Evolutionary conservation across 805 yeast genomes (phyloP).

Genomic region (Cyberlindnera japonica): DNA sequence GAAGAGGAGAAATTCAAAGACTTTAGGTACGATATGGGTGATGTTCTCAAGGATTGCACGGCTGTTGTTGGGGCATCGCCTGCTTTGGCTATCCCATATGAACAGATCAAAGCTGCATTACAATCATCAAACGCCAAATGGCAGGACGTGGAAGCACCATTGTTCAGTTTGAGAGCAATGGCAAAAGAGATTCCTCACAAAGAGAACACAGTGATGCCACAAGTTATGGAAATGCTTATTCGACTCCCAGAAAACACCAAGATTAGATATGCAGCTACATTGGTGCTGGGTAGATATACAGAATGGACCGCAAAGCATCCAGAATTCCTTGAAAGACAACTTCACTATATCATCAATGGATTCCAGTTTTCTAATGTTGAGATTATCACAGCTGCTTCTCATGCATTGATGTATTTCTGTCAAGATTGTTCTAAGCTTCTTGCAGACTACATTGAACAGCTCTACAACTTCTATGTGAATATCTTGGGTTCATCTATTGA

Average conservation of each 20-base stretch:
- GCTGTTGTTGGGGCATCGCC: conserved; percentile 76
- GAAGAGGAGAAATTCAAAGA: conserved; percentile 90
- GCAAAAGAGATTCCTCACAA: conserved; percentile 77
- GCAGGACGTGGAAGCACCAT: conserved; percentile 88
- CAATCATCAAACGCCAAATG: conserved; percentile 40
- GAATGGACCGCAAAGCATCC: conserved; percentile 93
- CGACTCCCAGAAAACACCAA: conserved; percentile 81
- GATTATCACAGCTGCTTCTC: conserved; percentile 81
- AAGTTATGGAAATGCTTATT: conserved; percentile 63
- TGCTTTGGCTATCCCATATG: conserved; percentile 70
- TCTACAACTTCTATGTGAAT: conserved; percentile 66
- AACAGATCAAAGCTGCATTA: conserved; percentile 44
- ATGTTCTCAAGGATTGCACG: conserved; percentile 94
- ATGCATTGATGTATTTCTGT: conserved; percentile 91
- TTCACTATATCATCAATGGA: conserved; percentile 79
- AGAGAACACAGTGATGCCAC: conserved; percentile 68
- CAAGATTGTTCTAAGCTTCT: conserved; percentile 77
- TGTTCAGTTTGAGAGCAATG: conserved; percentile 89
- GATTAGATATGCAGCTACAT: conserved; percentile 86
- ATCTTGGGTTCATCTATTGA: conserved; percentile 51
- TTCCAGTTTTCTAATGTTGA: conserved; percentile 41
- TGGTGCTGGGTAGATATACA: conserved; percentile 93
- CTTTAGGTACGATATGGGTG: conserved; percentile 96
- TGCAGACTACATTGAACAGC: conserved; percentile 65
- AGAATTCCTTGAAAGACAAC: conserved; percentile 72